These are phyloP conservation scores for Yamadazyma songkhlaensis DNA, from an alignment of 1,139 yeast species.

Conservation along the genomic window DNA sequence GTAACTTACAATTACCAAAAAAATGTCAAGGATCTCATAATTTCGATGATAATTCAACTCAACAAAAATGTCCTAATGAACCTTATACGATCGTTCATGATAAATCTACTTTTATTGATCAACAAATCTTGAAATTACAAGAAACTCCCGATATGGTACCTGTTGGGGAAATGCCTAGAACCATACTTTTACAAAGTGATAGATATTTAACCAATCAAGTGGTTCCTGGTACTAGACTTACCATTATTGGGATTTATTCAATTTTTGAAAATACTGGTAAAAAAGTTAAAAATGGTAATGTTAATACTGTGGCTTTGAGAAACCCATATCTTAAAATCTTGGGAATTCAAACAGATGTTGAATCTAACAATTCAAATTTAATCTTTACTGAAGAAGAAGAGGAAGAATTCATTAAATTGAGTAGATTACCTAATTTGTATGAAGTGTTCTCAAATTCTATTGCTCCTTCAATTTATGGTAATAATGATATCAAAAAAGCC, in stretches of 20 bases:
- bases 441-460: slow-evolving; percentile 84
- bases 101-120: slow-evolving; percentile 88
- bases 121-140: slow-evolving; percentile 88
- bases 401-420: slow-evolving; percentile 78
- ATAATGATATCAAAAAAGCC: slow-evolving; percentile 87
- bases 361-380: slow-evolving; percentile 59
- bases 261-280: slow-evolving; percentile 68
- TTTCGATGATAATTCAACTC: slow-evolving; percentile 42
- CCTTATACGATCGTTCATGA: slow-evolving; percentile 95
- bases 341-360: slow-evolving; percentile 83
- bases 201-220: slow-evolving; percentile 86
- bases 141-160: slow-evolving; percentile 97
- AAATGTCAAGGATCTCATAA: slow-evolving; percentile 66
- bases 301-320: slow-evolving; percentile 76
- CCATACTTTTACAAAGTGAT: slow-evolving; percentile 83
- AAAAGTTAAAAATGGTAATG: slow-evolving; percentile 30
- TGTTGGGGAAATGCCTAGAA: slow-evolving; percentile 98
- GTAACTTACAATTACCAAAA: slow-evolving; percentile 75
- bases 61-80: slow-evolving; percentile 78
- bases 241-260: slow-evolving; percentile 87
- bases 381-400: slow-evolving; percentile 92
- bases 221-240: slow-evolving; percentile 93
- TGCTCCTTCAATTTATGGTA: slow-evolving; percentile 97
- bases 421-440: slow-evolving; percentile 81
- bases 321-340: slow-evolving; percentile 87